These are phyloP conservation scores for Sporothrix protearum DNA, from an alignment of 2,329 filamentous ascomycete species.

Conservation along the genomic window DNA sequence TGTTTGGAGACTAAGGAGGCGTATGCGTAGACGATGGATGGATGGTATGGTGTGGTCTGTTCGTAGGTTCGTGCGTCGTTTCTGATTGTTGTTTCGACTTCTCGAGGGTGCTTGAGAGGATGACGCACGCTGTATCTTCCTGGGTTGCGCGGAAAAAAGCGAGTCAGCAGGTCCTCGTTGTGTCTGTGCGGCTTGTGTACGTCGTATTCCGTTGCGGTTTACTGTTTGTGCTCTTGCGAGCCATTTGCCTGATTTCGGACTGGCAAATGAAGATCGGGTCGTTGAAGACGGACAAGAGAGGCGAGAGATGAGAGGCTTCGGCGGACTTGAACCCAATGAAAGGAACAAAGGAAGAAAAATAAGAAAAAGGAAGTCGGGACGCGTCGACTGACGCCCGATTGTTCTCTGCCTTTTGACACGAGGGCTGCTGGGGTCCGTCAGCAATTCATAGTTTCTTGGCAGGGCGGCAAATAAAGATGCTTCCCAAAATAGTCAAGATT, in stretches of 20 bases:
- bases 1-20: too few species aligned
- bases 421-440: neutral
- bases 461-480: neutral
- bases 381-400: neutral
- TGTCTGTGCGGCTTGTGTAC: neutral
- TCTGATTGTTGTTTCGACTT: neutral
- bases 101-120: neutral
- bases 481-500: neutral
- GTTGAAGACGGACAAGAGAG: neutral
- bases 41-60: neutral
- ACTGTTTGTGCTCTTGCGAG: neutral
- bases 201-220: too few species aligned
- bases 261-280: neutral
- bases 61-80: neutral
- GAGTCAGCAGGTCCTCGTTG: slow-evolving; percentile 1
- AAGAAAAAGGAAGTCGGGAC: neutral
- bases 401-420: neutral
- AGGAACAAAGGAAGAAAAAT: neutral
- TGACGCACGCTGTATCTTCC: neutral
- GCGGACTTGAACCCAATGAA: neutral
- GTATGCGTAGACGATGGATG: neutral
- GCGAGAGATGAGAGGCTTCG: neutral
- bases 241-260: neutral
- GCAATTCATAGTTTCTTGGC: too few species aligned
- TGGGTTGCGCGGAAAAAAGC: neutral